Percentiles rank a stretch among this genome's conserved stretches.
Conservation (phyloP, 1,284 basidiomycete species). For the Fomitopsis palustris region DNA sequence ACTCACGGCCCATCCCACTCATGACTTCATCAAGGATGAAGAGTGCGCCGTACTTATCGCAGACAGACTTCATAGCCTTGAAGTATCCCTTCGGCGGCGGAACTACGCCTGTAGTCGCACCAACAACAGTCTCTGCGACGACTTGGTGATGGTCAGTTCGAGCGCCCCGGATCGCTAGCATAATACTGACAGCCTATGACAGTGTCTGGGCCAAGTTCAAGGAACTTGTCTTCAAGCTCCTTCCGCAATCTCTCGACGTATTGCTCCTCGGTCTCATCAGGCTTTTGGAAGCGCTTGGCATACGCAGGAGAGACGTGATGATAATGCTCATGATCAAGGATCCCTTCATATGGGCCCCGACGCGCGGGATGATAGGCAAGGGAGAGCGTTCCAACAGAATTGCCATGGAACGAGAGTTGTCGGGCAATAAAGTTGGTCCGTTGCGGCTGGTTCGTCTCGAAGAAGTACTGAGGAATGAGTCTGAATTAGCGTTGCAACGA, state of each 20-base stretch:
- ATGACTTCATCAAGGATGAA: constrained; percentile 86
- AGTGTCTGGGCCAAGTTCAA: constrained; percentile 75
- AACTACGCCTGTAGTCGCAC: constrained; percentile 76
- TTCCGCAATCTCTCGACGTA: constrained; percentile 73
- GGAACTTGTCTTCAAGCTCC: constrained; percentile 82
- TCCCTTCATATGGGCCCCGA: constrained; percentile 60
- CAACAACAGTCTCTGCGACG: constrained; percentile 80
- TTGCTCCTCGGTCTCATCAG: constrained; percentile 69
- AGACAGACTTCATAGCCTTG: constrained; percentile 83
- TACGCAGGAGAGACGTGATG: constrained; percentile 87
- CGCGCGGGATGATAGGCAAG: constrained; percentile 64
- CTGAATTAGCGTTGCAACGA: background rate
- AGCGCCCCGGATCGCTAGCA: background rate
- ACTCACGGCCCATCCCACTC: constrained; percentile 83
- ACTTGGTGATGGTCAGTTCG: constrained; percentile 41
- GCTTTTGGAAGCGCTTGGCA: constrained; percentile 67
- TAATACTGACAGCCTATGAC: constrained; percentile 66
- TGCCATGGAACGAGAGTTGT: constrained; percentile 80
- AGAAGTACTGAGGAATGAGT: constrained; percentile 49
- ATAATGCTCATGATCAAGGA: constrained; percentile 63
- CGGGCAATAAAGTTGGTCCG: constrained; percentile 80
- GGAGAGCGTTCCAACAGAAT: constrained; percentile 69
- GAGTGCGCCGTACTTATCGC: constrained; percentile 82
- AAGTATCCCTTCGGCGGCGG: constrained; percentile 79
- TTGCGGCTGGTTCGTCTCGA: constrained; percentile 64